Percentiles rank a stretch among this genome's conserved stretches.
phyloP scores from a whole-genome alignment of 805 yeast species.

The Saturnispora mendoncae region DNA sequence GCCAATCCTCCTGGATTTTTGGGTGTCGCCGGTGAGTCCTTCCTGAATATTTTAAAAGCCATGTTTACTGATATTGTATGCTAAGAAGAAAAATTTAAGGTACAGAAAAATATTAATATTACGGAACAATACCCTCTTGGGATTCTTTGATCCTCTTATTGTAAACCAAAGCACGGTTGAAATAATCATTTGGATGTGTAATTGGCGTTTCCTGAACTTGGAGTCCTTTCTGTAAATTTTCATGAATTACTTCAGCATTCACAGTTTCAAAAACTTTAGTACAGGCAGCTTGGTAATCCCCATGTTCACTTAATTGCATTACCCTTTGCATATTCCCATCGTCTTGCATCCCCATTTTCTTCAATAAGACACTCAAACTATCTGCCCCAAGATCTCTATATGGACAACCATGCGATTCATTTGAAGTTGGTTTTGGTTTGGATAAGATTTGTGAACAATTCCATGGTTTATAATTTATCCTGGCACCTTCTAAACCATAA shows the following conservation, averaged over 20 bases:
- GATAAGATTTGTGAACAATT: slow-evolving; percentile 71
- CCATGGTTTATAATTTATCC: slow-evolving; percentile 80
- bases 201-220: slow-evolving; percentile 51
- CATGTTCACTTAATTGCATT: slow-evolving; percentile 55
- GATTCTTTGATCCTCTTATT: slow-evolving; percentile 27
- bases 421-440: slow-evolving; percentile 56
- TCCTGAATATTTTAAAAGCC: slow-evolving; percentile 7
- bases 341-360: slow-evolving; percentile 57
- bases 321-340: slow-evolving; percentile 44
- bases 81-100: background rate
- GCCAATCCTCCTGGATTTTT: slow-evolving; percentile 1
- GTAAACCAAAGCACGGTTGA: slow-evolving; percentile 61
- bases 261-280: slow-evolving; percentile 78
- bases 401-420: slow-evolving; percentile 89
- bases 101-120: background rate
- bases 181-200: slow-evolving; percentile 82
- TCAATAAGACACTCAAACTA: slow-evolving; percentile 45
- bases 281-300: slow-evolving; percentile 80
- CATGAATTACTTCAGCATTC: slow-evolving; percentile 37
- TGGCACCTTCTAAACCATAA: slow-evolving; percentile 87
- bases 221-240: slow-evolving; percentile 31
- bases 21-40: slow-evolving; percentile 12
- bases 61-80: too few relatives aligned
- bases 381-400: slow-evolving; percentile 70
- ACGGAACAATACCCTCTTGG: background rate